Base-by-base conservation (phyloP, 2,329 filamentous ascomycete species). In the Diatrype stigma region DNA sequence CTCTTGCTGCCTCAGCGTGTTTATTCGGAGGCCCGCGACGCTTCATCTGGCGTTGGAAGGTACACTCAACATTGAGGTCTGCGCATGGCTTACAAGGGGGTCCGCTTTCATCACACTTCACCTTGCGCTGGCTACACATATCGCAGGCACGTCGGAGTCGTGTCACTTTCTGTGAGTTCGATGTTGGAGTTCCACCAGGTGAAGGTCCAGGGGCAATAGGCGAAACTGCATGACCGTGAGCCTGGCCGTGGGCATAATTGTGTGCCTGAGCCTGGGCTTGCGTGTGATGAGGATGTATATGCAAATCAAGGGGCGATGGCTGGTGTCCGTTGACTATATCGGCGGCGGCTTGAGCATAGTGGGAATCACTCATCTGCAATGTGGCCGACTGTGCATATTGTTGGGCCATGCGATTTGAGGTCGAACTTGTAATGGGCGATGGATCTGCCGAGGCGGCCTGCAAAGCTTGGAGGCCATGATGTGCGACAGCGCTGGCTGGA, bases 81-180 rank as follows among this genome's bases (percentile, higher is more conserved):
- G 71, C 67, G 57, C 80, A 84, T 3, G 80, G 78, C 23, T 74
- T 74, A 59, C 80, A 84, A 1, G 80, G 80, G n/a, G 79, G 73
- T 21, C 75, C 72, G 37, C 72, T 69, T 55, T 81, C 79, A 61
- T 82, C 79, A 64, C 80, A 83, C 67, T 84, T 84, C 42, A 84
- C 80, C 55, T 84, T 84, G 51, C 80, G 77, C 65, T 79, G 76
- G 52, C 80, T 82, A 63, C 80, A 84, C 73, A 84, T 79, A 57
- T 84, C 80, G 58, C 80, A 84, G 14, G 80, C 80, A 46, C 80
- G 76, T 52, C 80, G 73, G 30, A 84, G 71, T 6, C 80, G 76
- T 26, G 79, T 82, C 44, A 78, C 68, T 66, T 81, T 82, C 26
- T 65, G 63, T 14, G 54, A 47, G 46, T 16, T 19, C n/a, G 19